Evolutionary conservation across 2,329 filamentous ascomycete species (phyloP).

Genomic region (Colletotrichum sp.): DNA sequence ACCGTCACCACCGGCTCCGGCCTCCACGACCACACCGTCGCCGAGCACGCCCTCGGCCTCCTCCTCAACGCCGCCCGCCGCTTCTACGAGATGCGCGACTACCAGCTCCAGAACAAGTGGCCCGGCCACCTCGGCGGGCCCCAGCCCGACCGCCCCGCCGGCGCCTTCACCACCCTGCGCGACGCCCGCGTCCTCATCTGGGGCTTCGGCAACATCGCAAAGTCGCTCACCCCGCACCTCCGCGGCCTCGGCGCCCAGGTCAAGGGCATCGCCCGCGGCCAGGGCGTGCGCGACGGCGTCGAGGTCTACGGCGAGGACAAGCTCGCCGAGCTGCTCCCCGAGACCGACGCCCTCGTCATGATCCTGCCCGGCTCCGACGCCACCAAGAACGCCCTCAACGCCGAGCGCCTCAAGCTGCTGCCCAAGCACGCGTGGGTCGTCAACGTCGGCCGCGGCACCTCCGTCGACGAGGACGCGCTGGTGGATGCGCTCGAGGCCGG

Average conservation of each 20-base stretch:
- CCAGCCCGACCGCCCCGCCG: conserved; percentile 61
- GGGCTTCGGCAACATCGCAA: conserved; percentile 72
- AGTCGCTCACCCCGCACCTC: conserved; percentile 61
- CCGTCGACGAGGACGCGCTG: conserved; percentile 54
- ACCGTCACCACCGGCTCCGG: conserved; percentile 66
- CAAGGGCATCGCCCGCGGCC: conserved; percentile 58
- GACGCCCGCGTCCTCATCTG: conserved; percentile 65
- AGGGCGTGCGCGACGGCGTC: conserved; percentile 63
- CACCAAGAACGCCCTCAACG: conserved; percentile 61
- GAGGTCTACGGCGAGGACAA: conserved; percentile 62
- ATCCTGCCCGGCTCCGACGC: conserved; percentile 64
- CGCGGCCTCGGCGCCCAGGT: conserved; percentile 62
- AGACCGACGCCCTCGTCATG: conserved; percentile 72
- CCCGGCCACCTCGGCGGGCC: conserved; percentile 66
- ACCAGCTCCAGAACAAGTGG: conserved; percentile 62
- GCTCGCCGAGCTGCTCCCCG: conserved; percentile 55
- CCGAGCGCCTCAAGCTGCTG: conserved; percentile 55
- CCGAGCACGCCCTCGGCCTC: conserved; percentile 67
- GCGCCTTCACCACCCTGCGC: conserved; percentile 63
- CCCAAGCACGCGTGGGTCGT: conserved; percentile 63
- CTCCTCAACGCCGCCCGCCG: conserved; percentile 59
- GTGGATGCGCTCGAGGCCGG: conserved; percentile 47
- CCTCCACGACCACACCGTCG: conserved; percentile 68
- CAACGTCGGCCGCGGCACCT: conserved; percentile 56
- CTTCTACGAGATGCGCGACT: conserved; percentile 69